phyloP scores from a whole-genome alignment of 768 basidiomycete genomes.

The Agaricus sinodeliciosus region DNA sequence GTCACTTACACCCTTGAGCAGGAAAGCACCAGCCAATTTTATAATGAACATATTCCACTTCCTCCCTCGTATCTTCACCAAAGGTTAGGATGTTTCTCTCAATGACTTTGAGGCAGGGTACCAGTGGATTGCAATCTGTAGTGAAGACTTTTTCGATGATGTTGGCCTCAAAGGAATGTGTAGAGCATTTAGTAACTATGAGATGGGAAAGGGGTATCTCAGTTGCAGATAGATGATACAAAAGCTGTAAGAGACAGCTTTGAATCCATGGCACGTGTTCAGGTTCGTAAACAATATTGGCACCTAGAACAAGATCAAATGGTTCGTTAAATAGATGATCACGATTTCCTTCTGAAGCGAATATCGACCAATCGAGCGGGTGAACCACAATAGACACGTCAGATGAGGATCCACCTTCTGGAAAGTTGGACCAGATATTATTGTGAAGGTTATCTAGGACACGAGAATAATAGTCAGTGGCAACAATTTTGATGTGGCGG shows the following conservation, averaged over 20 bases:
- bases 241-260: constrained; percentile 43
- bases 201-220: constrained; percentile 50
- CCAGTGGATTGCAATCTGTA: background rate
- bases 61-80: constrained; percentile 39
- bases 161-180: constrained; percentile 52
- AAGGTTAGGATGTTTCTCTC: constrained; percentile 49
- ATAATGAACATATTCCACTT: constrained; percentile 68
- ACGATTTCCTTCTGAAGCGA: constrained; percentile 13
- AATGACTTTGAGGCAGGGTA: constrained; percentile 7
- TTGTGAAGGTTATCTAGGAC: constrained; percentile 61
- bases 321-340: constrained; percentile 25
- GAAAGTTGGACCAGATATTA: constrained; percentile 58
- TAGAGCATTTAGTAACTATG: constrained; percentile 67
- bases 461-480: constrained; percentile 73
- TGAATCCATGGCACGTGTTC: constrained; percentile 69
- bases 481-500: constrained; percentile 34
- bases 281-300: constrained; percentile 79
- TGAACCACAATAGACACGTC: constrained; percentile 14
- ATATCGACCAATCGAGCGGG: constrained; percentile 59
- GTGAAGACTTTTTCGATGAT: constrained; percentile 54
- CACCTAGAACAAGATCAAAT: constrained; percentile 71
- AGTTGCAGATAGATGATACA: constrained; percentile 25
- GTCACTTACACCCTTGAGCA: no score
- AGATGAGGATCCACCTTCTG: constrained; percentile 2
- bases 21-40: constrained; percentile 54